Evolutionary conservation across 2,329 filamentous ascomycete species (phyloP), one percentile per base, ranked within the genome.

Genomic region (Fusarium sp.): DNA sequence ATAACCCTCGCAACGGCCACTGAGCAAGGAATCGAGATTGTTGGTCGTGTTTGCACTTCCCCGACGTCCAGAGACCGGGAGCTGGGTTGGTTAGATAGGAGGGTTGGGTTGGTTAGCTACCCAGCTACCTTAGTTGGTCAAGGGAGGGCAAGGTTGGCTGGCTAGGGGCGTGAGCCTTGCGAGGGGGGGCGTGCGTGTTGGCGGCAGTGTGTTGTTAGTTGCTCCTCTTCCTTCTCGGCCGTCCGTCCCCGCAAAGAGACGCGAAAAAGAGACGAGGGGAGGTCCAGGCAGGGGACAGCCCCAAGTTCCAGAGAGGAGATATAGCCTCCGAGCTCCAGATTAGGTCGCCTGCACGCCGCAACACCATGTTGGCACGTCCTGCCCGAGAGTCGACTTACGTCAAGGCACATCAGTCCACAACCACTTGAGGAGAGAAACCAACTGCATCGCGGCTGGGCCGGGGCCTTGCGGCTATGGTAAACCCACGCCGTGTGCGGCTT

Each of bases 351-450:
- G 76, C 72, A 72, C 72, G 73, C 76, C 64, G 72, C 72, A 78
- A 76, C 68, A 74, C 67, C 64, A 74, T 76, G 77, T 77, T 70
- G 74, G 70, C 70, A 76, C 52, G 63, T 48, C 68, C 62, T 67
- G 63, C 41, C 67, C 62, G 59, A 64, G 67, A 65, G 54, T 71
- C 71, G 71, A 77, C 72, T 75, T 80, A 79, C 75, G 78, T 79
- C 78, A 79, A 80, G 73, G 71, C 63, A 71, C 74, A 74, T 79
- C 73, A 76, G 74, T 77, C 77, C 75, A 78, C 74, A 78, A 67
- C 63, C 66, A 57, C 71, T 62, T 64, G 67, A 67, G 68, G 60
- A 65, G 64, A 57, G 70, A 76, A 66, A 68, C 77, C 72, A 78
- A 77, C 70, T 59, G 65, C 69, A 77, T 66, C 68, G 68, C 72